These are phyloP conservation scores for Rubia yunnanensis DNA, from an alignment of 257 asterid genomes.

Conservation along the genomic window DNA sequence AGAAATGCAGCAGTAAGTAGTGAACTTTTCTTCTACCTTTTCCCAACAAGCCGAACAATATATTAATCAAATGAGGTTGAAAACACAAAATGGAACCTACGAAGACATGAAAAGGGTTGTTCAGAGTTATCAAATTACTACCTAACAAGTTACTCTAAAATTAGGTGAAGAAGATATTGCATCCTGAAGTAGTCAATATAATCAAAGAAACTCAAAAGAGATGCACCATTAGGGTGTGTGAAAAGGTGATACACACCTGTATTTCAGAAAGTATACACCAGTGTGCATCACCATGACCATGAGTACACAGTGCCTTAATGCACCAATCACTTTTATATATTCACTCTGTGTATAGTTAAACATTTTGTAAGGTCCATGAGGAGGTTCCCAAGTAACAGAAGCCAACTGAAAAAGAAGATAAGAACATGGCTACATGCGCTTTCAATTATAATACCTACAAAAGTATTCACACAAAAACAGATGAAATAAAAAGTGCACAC, in stretches of 20 bases:
- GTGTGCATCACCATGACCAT: constrained; percentile 97
- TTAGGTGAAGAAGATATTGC: background rate
- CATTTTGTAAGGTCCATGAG: no score
- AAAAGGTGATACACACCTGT: constrained; percentile 59
- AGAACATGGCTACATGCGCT: no score
- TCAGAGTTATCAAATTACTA: background rate
- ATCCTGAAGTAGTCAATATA: background rate
- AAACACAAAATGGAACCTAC: background rate
- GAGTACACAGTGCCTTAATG: constrained; percentile 87
- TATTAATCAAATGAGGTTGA: background rate
- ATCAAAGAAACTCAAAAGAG: no score
- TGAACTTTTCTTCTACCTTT: background rate
- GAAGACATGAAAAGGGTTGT: background rate
- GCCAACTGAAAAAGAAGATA: no score
- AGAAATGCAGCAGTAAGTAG: background rate
- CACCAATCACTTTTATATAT: constrained; percentile 83
- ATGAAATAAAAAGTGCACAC: no score
- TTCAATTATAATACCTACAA: no score
- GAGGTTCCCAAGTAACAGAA: no score
- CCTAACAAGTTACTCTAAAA: background rate
- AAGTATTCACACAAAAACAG: no score
- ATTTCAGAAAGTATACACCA: constrained; percentile 88
- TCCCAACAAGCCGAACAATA: background rate
- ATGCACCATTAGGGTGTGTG: background rate
- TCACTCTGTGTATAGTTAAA: constrained; percentile 77